These are phyloP conservation scores for Nidularia sp. DNA, from an alignment of 768 basidiomycete genomes.

Conservation along the genomic window DNA sequence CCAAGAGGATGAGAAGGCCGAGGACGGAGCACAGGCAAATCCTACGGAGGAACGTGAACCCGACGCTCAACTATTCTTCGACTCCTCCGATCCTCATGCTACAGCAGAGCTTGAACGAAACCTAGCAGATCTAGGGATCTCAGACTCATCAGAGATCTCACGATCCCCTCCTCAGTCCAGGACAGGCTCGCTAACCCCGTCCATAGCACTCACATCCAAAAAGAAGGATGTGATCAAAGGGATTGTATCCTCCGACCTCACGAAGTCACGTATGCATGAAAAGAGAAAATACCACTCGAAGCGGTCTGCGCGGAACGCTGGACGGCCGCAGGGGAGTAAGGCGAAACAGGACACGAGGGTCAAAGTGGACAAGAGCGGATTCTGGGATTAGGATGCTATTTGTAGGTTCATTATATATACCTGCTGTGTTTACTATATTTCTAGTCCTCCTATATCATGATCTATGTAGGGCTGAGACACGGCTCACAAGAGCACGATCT, in stretches of 20 bases:
- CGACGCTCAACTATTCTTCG: no score
- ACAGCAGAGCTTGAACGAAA: conserved; percentile 4
- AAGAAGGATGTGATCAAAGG: conserved; percentile 48
- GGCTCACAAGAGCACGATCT: no score
- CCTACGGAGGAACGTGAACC: conserved; percentile 2
- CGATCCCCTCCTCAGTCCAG: conserved; percentile 51
- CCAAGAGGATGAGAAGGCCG: not conserved
- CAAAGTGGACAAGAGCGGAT: conserved; percentile 51
- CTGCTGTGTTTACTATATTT: no score
- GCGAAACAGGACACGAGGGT: conserved; percentile 74
- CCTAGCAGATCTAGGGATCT: conserved; percentile 18
- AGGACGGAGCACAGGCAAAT: not conserved
- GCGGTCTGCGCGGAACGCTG: conserved; percentile 55
- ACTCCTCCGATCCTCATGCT: no score
- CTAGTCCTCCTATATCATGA: no score
- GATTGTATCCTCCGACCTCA: conserved; percentile 59
- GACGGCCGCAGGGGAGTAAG: conserved; percentile 78
- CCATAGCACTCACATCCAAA: conserved; percentile 37
- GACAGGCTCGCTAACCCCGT: conserved; percentile 35
- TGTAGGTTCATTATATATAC: no score
- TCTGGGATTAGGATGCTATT: conserved; percentile 59
- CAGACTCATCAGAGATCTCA: conserved; percentile 28
- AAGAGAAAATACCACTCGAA: conserved; percentile 79
- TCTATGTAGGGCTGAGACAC: no score
- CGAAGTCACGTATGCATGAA: conserved; percentile 54